Evolutionary conservation across 768 basidiomycete species (phyloP), one percentile per base, ranked within the genome.

Genomic region (Rhodosporidiobolus sp.): DNA sequence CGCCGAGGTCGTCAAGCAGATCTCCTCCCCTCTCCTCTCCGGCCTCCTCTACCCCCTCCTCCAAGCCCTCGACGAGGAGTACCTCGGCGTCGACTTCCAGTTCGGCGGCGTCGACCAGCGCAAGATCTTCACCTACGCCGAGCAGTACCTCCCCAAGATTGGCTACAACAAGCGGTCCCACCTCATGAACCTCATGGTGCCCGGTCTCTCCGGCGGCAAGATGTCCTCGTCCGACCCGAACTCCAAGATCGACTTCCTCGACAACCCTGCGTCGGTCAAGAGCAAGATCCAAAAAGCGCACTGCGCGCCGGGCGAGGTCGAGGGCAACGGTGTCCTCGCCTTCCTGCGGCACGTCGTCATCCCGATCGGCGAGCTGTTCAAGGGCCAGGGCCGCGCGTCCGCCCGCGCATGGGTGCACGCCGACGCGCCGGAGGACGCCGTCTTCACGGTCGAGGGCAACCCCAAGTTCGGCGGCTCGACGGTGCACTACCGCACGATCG

Each of bases 151-250:
- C 63, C 96, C 96, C 8, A 86, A 87, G 73, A 86, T 98, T 45
- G 96, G 95, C 48, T 98, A 97, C 83, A 83, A 84, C 63, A 97
- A 96, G 82, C 92, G 95, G 46, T 91, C 94, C 0, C 96, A 99
- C 81, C 85, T 99, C 56, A 99, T 99, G 96, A 99, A 97, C 82
- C 84, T 87, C 46, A 98, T 98, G 94, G 92, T 98, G 1, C 77
- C 78, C 59, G 77, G 77, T 6, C 70, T 84, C n/a, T 79, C 81
- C 48, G 83, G 83, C 74, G 83, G 92, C 26, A 99, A 99, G 80
- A 98, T 99, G 96, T 96, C 94, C 24, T 89, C 94, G 2, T 98
- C 95, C 1, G 95, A 98, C 77, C 93, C 93, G 43, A 92, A 96
- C 80, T 94, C 91, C 74, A 99, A 99, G 82, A 95, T 98, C 80